Evolutionary conservation across 2,329 filamentous ascomycete species (phyloP).

Genomic region (Tolypocladium ovalisporum): DNA sequence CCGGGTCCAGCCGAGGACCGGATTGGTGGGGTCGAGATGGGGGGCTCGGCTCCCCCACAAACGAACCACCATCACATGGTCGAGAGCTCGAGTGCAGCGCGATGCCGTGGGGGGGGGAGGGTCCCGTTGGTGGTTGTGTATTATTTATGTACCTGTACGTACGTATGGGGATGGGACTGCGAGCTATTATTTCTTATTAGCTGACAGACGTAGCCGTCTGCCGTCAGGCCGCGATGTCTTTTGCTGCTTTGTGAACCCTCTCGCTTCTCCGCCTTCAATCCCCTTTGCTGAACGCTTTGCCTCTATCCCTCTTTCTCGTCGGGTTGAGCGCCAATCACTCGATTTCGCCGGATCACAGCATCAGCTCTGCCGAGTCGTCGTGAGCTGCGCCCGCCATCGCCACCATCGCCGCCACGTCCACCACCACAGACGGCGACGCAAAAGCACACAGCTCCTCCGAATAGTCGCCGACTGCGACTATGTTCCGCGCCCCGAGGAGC

Average conservation of each 20-base stretch:
- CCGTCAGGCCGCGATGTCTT: background rate
- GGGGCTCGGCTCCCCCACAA: background rate
- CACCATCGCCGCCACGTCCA: background rate
- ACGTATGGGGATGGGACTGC: background rate
- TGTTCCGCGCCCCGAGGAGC: conserved; percentile 10
- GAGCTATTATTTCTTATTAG: background rate
- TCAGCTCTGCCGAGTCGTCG: background rate
- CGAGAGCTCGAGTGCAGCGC: background rate
- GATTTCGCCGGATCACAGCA: background rate
- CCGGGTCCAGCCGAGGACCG: conserved; percentile 6
- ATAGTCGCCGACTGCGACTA: background rate
- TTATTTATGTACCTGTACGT: too few species aligned
- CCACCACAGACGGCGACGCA: background rate
- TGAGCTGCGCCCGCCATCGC: background rate
- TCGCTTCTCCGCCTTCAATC: background rate
- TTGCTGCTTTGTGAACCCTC: background rate
- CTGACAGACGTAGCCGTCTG: background rate
- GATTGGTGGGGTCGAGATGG: too few species aligned
- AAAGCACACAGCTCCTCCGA: background rate
- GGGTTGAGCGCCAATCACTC: background rate
- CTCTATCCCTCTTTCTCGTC: background rate
- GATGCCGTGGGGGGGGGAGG: too few species aligned
- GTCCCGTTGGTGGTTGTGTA: too few species aligned
- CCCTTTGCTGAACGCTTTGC: background rate
- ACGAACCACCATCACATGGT: background rate